Conservation (phyloP, 495 filamentous ascomycete species). For the Hypoxylon trugodes region DNA sequence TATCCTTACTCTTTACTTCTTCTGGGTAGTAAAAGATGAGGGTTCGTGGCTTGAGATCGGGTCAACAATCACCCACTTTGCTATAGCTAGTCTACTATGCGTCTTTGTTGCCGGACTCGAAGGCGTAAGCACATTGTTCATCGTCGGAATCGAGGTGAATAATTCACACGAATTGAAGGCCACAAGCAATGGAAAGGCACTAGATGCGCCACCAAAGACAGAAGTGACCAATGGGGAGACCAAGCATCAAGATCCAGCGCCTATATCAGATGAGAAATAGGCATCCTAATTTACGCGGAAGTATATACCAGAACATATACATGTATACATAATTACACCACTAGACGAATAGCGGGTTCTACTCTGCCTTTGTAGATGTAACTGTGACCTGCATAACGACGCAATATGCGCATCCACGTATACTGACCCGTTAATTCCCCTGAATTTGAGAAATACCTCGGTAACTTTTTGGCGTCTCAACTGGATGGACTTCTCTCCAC, state of each 20-base stretch:
- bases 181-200: conserved; percentile 37
- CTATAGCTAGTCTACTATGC: conserved; percentile 86
- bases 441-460: too few relatives aligned
- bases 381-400: too few relatives aligned
- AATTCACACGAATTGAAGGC: conserved; percentile 36
- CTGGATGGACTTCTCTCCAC: too few relatives aligned
- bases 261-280: conserved; percentile 21
- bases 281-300: not conserved
- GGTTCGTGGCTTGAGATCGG: conserved; percentile 98
- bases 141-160: conserved; percentile 80
- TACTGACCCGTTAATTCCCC: too few relatives aligned
- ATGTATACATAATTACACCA: not conserved
- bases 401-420: too few relatives aligned
- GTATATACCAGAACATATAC: not conserved
- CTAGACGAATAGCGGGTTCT: not conserved
- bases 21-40: conserved; percentile 95
- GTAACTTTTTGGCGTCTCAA: too few relatives aligned
- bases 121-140: conserved; percentile 82
- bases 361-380: too few relatives aligned
- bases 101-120: conserved; percentile 92
- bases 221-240: conserved; percentile 33
- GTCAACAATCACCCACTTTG: conserved; percentile 92
- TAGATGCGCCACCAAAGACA: conserved; percentile 36
- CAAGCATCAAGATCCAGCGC: conserved; percentile 9
- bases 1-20: conserved; percentile 94